These are phyloP conservation scores for Linnemannia hyalina DNA, from an alignment of 192 early-diverging fungal species.

Conservation along the genomic window DNA sequence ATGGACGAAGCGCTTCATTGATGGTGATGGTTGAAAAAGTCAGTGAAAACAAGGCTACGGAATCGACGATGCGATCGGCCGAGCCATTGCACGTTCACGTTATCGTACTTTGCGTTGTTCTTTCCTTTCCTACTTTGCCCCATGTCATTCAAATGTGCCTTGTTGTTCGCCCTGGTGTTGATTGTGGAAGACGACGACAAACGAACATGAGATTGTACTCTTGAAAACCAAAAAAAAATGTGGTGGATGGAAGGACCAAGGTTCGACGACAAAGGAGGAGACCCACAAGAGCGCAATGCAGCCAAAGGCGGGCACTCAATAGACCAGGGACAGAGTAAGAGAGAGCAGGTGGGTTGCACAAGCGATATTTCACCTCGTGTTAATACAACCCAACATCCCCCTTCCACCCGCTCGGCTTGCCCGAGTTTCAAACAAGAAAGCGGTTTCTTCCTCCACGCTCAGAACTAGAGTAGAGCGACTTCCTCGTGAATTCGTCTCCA, in stretches of 20 bases:
- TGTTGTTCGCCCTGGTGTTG: not conserved
- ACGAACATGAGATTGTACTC: not conserved
- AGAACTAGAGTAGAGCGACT: not conserved
- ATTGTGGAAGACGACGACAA: not conserved
- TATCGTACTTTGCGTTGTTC: not conserved
- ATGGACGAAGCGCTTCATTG: too few species aligned
- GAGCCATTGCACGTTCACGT: not conserved
- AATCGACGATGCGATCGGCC: too few species aligned
- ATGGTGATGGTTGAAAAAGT: too few species aligned
- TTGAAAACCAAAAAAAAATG: not conserved
- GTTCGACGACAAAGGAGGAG: not conserved
- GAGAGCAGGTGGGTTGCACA: not conserved
- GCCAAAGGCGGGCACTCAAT: not conserved
- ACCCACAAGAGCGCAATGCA: not conserved
- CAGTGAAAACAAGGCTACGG: too few species aligned
- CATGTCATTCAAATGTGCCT: not conserved
- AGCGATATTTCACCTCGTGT: constrained; percentile 7
- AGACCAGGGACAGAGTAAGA: not conserved
- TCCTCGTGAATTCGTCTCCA: not conserved
- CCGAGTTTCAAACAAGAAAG: constrained; percentile 3
- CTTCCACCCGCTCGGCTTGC: not conserved
- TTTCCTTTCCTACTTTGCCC: not conserved
- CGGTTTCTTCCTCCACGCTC: not conserved
- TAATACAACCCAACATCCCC: not conserved
- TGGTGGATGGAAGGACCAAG: not conserved